Conservation (phyloP, 2,329 filamentous ascomycete genomes). For the Venturia asperata region DNA sequence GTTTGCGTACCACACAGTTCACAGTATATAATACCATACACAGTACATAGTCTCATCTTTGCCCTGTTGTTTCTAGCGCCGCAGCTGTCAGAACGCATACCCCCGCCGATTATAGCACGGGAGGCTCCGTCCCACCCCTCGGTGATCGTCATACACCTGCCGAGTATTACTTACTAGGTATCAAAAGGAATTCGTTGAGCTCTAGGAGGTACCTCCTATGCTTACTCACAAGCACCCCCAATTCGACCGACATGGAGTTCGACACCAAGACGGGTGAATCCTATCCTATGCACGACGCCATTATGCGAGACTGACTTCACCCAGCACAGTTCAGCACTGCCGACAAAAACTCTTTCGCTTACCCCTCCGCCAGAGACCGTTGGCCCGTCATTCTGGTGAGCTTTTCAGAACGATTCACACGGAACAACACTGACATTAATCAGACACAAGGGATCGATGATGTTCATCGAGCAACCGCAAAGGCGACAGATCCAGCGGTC, state of each 20-base stretch:
- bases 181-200: background rate
- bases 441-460: slow-evolving; percentile 92
- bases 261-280: slow-evolving; percentile 62
- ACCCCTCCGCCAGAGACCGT: slow-evolving; percentile 72
- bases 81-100: background rate
- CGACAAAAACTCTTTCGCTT: slow-evolving; percentile 81
- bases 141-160: background rate
- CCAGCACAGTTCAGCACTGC: slow-evolving; percentile 69
- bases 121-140: background rate
- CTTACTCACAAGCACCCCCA: background rate
- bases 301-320: slow-evolving; percentile 19
- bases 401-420: background rate
- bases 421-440: background rate
- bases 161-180: background rate
- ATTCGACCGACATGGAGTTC: slow-evolving; percentile 53
- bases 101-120: background rate
- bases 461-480: slow-evolving; percentile 66
- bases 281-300: background rate
- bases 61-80: too few species aligned
- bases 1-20: too few species aligned
- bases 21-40: too few species aligned
- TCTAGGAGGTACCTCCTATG: accelerated
- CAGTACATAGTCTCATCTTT: too few species aligned
- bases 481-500: slow-evolving; percentile 55
- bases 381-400: slow-evolving; percentile 88